Conservation (phyloP, 1,139 yeast genomes). For the Debaryomyces sp. region DNA sequence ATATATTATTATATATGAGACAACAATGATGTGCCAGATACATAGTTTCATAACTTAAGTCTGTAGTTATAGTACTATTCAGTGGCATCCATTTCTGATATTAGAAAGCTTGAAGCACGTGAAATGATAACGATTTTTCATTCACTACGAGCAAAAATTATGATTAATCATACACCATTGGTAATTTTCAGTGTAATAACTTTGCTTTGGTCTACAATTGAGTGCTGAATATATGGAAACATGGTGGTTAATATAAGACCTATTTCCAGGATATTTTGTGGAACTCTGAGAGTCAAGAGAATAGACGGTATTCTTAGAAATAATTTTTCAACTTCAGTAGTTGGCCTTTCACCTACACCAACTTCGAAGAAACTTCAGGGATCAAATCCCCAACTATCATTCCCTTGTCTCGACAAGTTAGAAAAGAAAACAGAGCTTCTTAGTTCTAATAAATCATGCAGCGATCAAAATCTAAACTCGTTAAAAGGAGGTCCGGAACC, state of each 20-base stretch:
- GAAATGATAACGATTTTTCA: conserved; percentile 9
- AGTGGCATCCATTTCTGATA: background rate
- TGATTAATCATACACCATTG: background rate
- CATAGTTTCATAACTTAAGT: background rate
- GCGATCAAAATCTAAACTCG: conserved; percentile 35
- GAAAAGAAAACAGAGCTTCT: conserved; percentile 61
- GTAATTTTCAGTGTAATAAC: background rate
- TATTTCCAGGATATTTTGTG: background rate
- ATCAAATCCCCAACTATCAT: conserved; percentile 68
- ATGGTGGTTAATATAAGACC: background rate
- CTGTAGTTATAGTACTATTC: background rate
- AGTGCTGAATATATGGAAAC: background rate
- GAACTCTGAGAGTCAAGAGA: background rate
- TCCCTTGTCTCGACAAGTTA: conserved; percentile 83
- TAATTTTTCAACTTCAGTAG: conserved; percentile 5
- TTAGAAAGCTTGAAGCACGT: conserved; percentile 4
- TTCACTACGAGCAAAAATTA: background rate
- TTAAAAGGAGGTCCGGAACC: conserved; percentile 85
- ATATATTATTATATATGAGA: conserved; percentile 18
- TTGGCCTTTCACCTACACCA: conserved; percentile 2
- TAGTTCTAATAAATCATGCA: conserved; percentile 17
- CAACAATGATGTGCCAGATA: conserved; percentile 11
- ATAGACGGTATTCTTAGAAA: background rate
- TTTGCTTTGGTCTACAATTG: background rate
- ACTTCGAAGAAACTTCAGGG: conserved; percentile 14